Base-by-base conservation (phyloP, 768 basidiomycete species). In the Favolaschia claudopus region DNA sequence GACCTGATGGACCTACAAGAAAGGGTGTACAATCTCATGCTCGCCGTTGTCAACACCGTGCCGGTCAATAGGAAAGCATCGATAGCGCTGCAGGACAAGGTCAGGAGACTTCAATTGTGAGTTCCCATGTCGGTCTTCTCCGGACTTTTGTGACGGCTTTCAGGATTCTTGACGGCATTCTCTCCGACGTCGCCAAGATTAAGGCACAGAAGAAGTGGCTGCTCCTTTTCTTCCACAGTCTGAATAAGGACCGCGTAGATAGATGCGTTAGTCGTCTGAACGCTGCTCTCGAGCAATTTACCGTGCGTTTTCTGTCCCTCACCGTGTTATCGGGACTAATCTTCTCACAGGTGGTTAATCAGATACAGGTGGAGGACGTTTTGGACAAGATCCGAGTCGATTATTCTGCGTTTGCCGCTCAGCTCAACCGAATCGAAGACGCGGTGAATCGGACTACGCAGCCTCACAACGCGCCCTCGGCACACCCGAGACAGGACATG, bases 401-500 rank as follows among this genome's bases (percentile, higher is more conserved):
- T 17, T 40, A 27, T n/a, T 48, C 46, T 25, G 37, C 33, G 24
- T 22, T 42, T 29, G 8, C 55, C 38, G 33, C 38, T 3, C 29
- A 48, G 28, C 55, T 57, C 10, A 25, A 27, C 8, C 39, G 25
- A 57, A 43, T 55, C 34, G 45, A 55, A 40, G 15, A 36, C 28
- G 25, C 33, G 14, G 43, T 55, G n/a, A 27, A 47, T 28, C 13
- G 32, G 31, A 40, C 29, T 40, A 53, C 22, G 38, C 31, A 53
- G 36, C 51, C 51, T n/a, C 51, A 53, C 19, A 36, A 4, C 15
- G 53, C 53, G 13, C 52, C 40, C 8, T 6, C 29, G 27, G 19
- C 24, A 15, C 20, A 44, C 13, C 29, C 28, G 15, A 42, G 39
- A 25, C 32, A 55, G 19, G 53, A 55, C 22, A 67, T 67, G 50